Evolutionary conservation across 768 basidiomycete genomes (phyloP).

Genomic region (Tricholoma bakamatsutake): DNA sequence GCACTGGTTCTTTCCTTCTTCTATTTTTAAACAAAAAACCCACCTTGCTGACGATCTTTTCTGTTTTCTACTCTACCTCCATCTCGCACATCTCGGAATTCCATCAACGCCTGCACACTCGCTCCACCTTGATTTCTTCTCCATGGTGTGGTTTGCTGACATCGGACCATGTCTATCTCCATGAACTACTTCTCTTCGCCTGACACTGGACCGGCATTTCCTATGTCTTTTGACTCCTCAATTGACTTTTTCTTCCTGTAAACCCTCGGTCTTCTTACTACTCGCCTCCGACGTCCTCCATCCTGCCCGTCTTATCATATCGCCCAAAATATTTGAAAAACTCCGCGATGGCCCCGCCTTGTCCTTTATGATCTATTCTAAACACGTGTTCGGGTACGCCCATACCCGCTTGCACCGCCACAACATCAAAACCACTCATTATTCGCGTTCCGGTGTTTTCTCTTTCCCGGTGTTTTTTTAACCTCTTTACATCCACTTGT

Average conservation of each 20-base stretch:
- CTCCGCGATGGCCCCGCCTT: no score
- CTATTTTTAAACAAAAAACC: neutral
- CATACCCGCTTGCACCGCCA: constrained; percentile 12
- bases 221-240: neutral
- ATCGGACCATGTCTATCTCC: neutral
- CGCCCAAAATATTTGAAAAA: no score
- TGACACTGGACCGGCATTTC: neutral
- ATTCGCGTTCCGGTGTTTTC: neutral
- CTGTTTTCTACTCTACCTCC: neutral
- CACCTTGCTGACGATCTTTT: constrained; percentile 10
- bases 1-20: neutral
- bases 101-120: neutral
- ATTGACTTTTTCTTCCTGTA: no score
- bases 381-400: neutral
- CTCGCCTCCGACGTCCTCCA: neutral
- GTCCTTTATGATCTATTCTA: no score
- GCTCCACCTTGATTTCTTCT: neutral
- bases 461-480: constrained; percentile 6
- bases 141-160: neutral
- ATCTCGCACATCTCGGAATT: constrained; percentile 2
- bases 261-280: neutral
- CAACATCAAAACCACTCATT: neutral
- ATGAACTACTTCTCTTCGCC: neutral
- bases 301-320: no score
- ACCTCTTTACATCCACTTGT: constrained; percentile 1